Base-by-base conservation (phyloP, 805 yeast species). In the Sungouiozyma ichnusensis region DNA sequence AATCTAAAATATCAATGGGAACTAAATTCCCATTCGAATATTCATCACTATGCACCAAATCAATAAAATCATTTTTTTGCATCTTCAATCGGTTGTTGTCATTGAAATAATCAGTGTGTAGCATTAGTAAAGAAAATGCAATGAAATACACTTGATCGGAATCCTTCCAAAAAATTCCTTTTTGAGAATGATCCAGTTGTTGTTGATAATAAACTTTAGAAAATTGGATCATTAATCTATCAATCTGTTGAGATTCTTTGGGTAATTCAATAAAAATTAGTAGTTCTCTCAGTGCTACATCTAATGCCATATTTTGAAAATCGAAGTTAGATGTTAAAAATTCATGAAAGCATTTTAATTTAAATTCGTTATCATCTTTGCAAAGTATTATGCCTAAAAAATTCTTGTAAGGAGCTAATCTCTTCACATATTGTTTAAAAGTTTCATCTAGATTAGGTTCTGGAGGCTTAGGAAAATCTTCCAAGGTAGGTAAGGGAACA, bases 81-180 rank as follows among this genome's bases (percentile, higher is more conserved):
- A 83, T 81, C 55, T 83, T 83, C 42, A 65, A 70, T 51, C 73
- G 77, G 60, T 81, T 81, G 55, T 73, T 77, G 16, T 71, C 69
- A 60, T 82, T 83, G 63, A 79, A 83, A 44, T 66, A 72, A 54
- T 82, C 92, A 0, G 92, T 83, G 54, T 83, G 90, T 27, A 83
- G 62, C 70, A 83, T 77, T 37, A 83, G 66, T 35, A 83, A 57
- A 2, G 86, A 77, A 52, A 78, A 83, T 1, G 77, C 68, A 11
- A 81, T 54, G 37, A 79, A 73, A 52, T 81, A 79, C 7, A 81
- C 75, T 35, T 77, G 76, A 43, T 79, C 83, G 6, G 53, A 44
- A 44, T 54, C 50, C 15, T 52, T 54, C 70, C 71, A 67, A 2
- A 51, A 40, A 27, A 48, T 45, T 35, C 34, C 42, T 4, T 32